A percentile compares a stretch with the other conserved stretches of the same genome.
Evolutionary conservation across 179 eudicot species (phyloP).

Genomic region (Carnegiea gigantea): DNA sequence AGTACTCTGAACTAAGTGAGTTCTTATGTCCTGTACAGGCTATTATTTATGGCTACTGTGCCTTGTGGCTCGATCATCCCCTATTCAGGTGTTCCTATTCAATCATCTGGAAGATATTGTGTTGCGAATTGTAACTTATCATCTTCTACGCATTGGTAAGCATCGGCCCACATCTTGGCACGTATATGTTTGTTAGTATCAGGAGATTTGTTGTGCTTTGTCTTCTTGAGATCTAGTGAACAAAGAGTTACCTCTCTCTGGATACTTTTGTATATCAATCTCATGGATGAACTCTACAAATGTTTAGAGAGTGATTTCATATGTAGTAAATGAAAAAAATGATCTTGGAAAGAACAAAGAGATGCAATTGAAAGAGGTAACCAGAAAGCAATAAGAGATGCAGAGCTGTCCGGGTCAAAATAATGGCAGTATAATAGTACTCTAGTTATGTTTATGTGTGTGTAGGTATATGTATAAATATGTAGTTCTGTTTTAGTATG

Average conservation of each 20-base stretch:
- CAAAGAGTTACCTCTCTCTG: neutral
- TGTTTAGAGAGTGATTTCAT: neutral
- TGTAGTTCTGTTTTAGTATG: neutral
- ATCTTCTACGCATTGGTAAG: slow-evolving; percentile 37
- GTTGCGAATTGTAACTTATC: slow-evolving; percentile 10
- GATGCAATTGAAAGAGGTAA: neutral
- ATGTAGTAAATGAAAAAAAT: neutral
- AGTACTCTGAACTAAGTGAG: slow-evolving; percentile 1
- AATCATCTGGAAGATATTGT: slow-evolving; percentile 17
- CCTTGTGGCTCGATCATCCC: slow-evolving; percentile 31
- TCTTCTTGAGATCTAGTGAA: neutral
- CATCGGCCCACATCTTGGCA: neutral
- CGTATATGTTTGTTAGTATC: slow-evolving; percentile 5
- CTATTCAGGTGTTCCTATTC: slow-evolving; percentile 25
- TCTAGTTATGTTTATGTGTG: neutral
- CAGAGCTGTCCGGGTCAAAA: neutral
- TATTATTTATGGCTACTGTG: slow-evolving; percentile 32
- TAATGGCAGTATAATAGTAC: neutral
- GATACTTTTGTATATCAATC: neutral
- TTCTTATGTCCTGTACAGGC: slow-evolving; percentile 7
- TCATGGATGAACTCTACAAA: neutral
- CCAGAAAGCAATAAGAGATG: neutral
- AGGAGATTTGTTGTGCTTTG: neutral
- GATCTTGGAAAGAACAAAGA: neutral
- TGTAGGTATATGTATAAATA: neutral